A percentile compares a stretch with the other conserved stretches of the same genome.
These are phyloP conservation scores for Tolypocladium cylindrosporum DNA, from an alignment of 2,329 filamentous ascomycete species.

Conservation along the genomic window DNA sequence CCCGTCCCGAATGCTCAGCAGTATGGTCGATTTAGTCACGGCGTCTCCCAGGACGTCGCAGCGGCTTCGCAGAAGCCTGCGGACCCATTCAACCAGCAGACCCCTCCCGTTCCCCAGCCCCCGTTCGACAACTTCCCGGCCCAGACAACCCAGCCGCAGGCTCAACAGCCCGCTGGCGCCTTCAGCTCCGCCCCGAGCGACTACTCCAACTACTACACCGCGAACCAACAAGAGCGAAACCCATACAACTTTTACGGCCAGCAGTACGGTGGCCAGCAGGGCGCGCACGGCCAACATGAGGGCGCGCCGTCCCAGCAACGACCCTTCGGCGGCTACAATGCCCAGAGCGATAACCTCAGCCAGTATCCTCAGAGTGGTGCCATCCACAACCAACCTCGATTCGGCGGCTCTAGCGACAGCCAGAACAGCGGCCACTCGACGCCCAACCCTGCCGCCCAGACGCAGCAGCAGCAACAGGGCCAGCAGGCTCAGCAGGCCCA, in stretches of 20 bases:
- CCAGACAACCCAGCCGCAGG: conserved; percentile 49
- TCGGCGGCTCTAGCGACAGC: conserved; percentile 51
- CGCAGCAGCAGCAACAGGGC: conserved; percentile 31
- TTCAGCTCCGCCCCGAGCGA: conserved; percentile 70
- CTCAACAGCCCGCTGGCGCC: conserved; percentile 50
- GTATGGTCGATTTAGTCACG: conserved; percentile 60
- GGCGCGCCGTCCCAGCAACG: conserved; percentile 61
- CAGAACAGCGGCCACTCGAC: conserved; percentile 87
- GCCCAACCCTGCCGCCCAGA: conserved; percentile 64
- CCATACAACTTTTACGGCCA: conserved; percentile 73
- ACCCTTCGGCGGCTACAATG: conserved; percentile 65
- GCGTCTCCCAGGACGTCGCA: conserved; percentile 48
- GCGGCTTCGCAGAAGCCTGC: conserved; percentile 65
- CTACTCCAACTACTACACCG: conserved; percentile 78
- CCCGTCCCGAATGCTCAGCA: conserved; percentile 51
- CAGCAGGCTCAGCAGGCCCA: conserved; percentile 27
- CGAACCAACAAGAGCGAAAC: conserved; percentile 61
- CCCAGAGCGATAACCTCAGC: conserved; percentile 53
- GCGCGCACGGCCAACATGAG: conserved; percentile 62
- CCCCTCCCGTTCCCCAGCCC: conserved; percentile 33
- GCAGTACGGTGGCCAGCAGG: conserved; percentile 46
- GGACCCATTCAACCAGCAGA: conserved; percentile 77
- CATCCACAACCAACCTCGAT: conserved; percentile 46
- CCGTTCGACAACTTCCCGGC: conserved; percentile 53
- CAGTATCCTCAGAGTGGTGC: conserved; percentile 65